These are phyloP conservation scores for Sanguinoderma infundibulare DNA, from an alignment of 1,284 basidiomycete species.

Conservation along the genomic window DNA sequence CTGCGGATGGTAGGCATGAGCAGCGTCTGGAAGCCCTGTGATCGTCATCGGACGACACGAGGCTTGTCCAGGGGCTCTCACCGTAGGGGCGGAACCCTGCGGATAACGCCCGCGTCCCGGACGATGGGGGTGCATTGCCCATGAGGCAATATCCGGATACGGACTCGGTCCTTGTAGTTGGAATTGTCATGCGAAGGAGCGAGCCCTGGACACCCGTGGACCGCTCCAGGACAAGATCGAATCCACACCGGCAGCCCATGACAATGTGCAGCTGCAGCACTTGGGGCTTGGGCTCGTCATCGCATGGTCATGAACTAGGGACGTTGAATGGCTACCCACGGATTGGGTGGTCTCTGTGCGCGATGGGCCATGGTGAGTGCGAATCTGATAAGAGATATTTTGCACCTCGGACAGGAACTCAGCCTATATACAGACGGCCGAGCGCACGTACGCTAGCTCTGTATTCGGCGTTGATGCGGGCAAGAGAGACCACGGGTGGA, in stretches of 20 bases:
- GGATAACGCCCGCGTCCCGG: constrained; percentile 3
- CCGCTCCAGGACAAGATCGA: not conserved
- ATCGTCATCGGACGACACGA: constrained; percentile 1
- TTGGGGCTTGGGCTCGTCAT: no score
- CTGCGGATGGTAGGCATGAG: not conserved
- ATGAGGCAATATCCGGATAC: constrained; percentile 7
- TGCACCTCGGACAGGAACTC: no score
- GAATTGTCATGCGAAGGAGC: not conserved
- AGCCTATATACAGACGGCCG: no score
- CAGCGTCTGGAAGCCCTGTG: constrained; percentile 1
- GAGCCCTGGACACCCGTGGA: constrained; percentile 1
- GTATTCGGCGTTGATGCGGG: not conserved
- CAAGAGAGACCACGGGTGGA: not conserved
- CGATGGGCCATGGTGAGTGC: not conserved
- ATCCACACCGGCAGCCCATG: no score
- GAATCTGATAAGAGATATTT: not conserved
- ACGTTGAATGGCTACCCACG: no score
- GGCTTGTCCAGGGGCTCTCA: not conserved
- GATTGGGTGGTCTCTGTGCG: not conserved
- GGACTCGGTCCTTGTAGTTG: constrained; percentile 7
- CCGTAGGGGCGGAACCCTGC: constrained; percentile 1
- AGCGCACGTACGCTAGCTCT: no score
- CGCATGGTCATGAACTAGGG: no score
- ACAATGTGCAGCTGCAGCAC: no score
- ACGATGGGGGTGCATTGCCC: constrained; percentile 10